Evolutionary conservation across 164 flowering plant species (phyloP), one percentile per base, ranked within the genome.

Genomic region (Buxus sempervirens): DNA sequence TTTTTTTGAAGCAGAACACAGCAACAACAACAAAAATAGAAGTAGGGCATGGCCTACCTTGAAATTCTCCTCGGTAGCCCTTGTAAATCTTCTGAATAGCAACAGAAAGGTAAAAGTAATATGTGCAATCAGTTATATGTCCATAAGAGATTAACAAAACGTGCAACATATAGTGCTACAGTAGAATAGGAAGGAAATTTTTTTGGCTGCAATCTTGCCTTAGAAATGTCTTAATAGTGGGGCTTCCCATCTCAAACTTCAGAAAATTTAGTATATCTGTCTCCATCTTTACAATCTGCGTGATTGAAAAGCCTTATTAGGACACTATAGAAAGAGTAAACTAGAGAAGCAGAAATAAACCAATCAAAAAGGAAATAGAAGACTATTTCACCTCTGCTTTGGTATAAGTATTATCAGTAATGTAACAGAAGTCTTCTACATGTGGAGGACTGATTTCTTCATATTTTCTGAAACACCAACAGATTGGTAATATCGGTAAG

Each of bases 381-480:
- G 14, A 62, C 5, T 32, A 7, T 3, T 3, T 64, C 61, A 88
- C 96, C 81, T 95, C 90, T 54, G 89, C 76, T 63, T 80, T 88
- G 4, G 84, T 81, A 78, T 89, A 90, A 26, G 94, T 83, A 68
- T 93, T 91, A 67, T 92, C 99, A 4, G 99, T 96, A 65, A 93
- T 90, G 67, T 84, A 87, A 68, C 91, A 87, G 65, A 93, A 90
- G 36, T 88, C 93, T 49, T 86, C 95, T 32, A 90, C 91, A 67
- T 84, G 81, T 28, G 96, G 97, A 61, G 98, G 95, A 55, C 72
- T 86, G 65, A 89, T 93, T 74, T 96, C 99, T 72, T 96, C 99
- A 65, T 90, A 90, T 70, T 96, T 96, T 41, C 98, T 95, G 73
- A 36, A 73, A 32, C 45, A 63, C 21, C 38, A 61, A 45, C 24